Evolutionary conservation across 2,329 filamentous ascomycete species (phyloP), one percentile per base, ranked within the genome.

Genomic region (Cordyceps tenuipes): DNA sequence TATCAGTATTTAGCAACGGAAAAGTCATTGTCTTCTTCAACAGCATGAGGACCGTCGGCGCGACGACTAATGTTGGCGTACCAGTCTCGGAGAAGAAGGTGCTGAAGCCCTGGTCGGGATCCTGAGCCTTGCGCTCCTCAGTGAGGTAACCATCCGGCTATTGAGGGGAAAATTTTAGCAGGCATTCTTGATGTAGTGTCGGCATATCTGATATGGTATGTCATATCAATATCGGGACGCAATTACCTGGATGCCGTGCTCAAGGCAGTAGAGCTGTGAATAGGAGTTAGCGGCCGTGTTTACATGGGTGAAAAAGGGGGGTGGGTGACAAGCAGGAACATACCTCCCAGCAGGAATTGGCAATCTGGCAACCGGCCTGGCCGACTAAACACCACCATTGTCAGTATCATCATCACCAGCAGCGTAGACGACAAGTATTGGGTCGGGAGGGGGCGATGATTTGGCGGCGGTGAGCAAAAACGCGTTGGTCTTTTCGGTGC

Each of bases 321-420:
- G 6, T 23, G 57, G 7, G 47, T 49, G 31, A 64, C 55, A 6
- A 44, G 50, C 51, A 62, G 63, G 71, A 73, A 82, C 90, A 82
- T 82, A 99, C 94, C 91, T 99, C 94, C 94, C 94, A 99, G 87
- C 94, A 97, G 71, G 94, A 94, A 84, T 99, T 99, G 82, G 93
- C 94, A 75, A 99, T 99, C 79, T 99, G 94, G 87, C 94, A 97
- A 89, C 94, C 94, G 77, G 94, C 94, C 86, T 99, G 94, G 81
- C 94, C 94, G 84, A 99, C 94, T 99, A 77, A 31, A 53, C 73
- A 73, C 70, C 64, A 76, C 71, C 72, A 68, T 66, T 44, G 80
- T 89, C 75, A 88, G 83, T 70, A 78, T 47, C 48, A 60, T 49
- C 13, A 49, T 48, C 50, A 47, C 17, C 54, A 50, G 19, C 13